phyloP scores from a whole-genome alignment of 371 early-diverging fungal genomes.

The Catenaria anguillulae region DNA sequence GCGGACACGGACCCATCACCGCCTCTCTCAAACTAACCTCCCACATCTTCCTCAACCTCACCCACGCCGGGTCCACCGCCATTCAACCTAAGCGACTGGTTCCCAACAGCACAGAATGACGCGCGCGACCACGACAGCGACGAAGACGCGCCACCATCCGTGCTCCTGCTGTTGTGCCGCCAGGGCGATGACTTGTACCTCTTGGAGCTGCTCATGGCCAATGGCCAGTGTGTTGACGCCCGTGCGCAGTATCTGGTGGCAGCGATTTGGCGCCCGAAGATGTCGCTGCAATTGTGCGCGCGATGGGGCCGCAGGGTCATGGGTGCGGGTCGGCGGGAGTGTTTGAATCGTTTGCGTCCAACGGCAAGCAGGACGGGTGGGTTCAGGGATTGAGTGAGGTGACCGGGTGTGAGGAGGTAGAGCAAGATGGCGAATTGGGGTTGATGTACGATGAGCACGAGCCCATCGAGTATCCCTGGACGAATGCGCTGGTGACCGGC shows the following conservation, averaged over 20 bases:
- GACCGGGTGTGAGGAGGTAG: background rate
- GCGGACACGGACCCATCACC: background rate
- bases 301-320: background rate
- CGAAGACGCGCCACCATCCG: no score
- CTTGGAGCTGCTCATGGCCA: slow-evolving; percentile 26
- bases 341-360: background rate
- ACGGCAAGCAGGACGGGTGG: background rate
- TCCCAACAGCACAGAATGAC: no score
- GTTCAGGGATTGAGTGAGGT: background rate
- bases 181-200: slow-evolving; percentile 29
- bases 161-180: slow-evolving; percentile 27
- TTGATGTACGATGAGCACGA: background rate
- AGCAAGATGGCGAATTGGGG: no score
- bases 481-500: no score
- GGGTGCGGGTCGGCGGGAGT: background rate
- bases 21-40: background rate
- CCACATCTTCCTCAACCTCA: no score
- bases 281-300: background rate
- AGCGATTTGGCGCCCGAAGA: background rate
- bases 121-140: no score
- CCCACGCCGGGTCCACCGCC: no score
- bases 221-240: slow-evolving; percentile 4
- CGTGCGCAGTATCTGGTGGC: background rate
- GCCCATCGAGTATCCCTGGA: background rate
- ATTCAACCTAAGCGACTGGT: no score